Evolutionary conservation across 768 basidiomycete species (phyloP).

Genomic region (Hericium alpestre): DNA sequence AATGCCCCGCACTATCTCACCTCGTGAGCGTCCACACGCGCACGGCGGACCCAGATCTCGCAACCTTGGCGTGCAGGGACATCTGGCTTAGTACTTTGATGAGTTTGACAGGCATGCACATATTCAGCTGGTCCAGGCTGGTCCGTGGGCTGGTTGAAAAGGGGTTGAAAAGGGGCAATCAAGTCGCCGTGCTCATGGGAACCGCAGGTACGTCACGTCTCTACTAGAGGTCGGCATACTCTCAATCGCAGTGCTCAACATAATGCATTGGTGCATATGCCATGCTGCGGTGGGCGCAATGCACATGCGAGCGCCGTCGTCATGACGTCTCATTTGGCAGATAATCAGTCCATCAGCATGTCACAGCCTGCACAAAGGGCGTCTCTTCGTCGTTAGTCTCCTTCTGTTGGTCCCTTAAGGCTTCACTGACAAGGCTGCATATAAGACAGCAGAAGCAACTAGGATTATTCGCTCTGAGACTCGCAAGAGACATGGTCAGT

Average conservation of each 20-base stretch:
- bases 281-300: slow-evolving; percentile 76
- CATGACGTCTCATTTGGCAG: slow-evolving; percentile 21
- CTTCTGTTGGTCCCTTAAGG: no score
- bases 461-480: no score
- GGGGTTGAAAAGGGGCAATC: slow-evolving; percentile 65
- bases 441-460: no score
- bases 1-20: slow-evolving; percentile 56
- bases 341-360: no score
- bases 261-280: slow-evolving; percentile 52
- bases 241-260: background rate
- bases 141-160: slow-evolving; percentile 58
- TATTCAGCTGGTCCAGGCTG: slow-evolving; percentile 33
- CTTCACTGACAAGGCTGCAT: no score
- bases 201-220: slow-evolving; percentile 49
- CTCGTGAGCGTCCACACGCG: slow-evolving; percentile 41
- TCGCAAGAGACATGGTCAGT: no score
- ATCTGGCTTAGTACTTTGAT: slow-evolving; percentile 63
- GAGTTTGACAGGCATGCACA: slow-evolving; percentile 57
- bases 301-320: slow-evolving; percentile 76
- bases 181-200: slow-evolving; percentile 81
- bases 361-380: no score
- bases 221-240: background rate
- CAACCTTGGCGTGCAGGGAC: slow-evolving; percentile 32
- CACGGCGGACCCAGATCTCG: slow-evolving; percentile 52
- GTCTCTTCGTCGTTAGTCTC: no score